Base-by-base conservation (phyloP, 768 basidiomycete species). In the Russula vinacea region DNA sequence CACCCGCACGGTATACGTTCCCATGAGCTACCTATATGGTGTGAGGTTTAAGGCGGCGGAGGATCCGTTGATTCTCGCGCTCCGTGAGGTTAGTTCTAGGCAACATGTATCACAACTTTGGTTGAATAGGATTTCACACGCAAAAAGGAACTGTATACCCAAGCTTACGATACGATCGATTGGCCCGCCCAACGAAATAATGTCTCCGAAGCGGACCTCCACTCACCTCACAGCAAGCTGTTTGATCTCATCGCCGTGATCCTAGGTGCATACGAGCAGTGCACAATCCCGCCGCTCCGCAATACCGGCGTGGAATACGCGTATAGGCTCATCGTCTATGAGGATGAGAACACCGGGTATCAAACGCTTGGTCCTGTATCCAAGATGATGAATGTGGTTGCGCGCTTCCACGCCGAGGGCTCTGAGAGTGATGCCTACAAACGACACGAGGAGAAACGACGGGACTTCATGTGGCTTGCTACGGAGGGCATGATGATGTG, bases 311-410 rank as follows among this genome's bases (percentile, higher is more conserved):
- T 90, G 42, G 77, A 83, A 16, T 78, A 80, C 56, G 86, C 87
- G 3, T 98, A 96, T 76, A 74, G 88, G 49, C 83, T 95, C 58
- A 80, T 98, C 69, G 79, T 84, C 9, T 83, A 83, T 69, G 97
- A 98, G 72, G 97, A 99, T 74, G 97, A 98, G 73, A 98, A 98
- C 75, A 98, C 96, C 0, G 81, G 77, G 4, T 95, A 91, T 74
- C 95, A 98, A 74, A 87, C 85, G 35, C 80, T 98, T 45, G 96
- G 87, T 0, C 95, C 95, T 0, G 94, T 98, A 35, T 93, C 88
- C 52, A 98, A 98, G 78, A 93, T 94, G 85, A 90, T 98, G 82
- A 95, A 98, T 77, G 83, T 94, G 71, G 77, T 99, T 65, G 87
- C 83, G 56, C 87, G 94, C 37, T 85, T 78, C 54, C 79, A 85